Evolutionary conservation across 176 grass and related monocot genomes (phyloP).

Genomic region (Cenchrus purpureus): DNA sequence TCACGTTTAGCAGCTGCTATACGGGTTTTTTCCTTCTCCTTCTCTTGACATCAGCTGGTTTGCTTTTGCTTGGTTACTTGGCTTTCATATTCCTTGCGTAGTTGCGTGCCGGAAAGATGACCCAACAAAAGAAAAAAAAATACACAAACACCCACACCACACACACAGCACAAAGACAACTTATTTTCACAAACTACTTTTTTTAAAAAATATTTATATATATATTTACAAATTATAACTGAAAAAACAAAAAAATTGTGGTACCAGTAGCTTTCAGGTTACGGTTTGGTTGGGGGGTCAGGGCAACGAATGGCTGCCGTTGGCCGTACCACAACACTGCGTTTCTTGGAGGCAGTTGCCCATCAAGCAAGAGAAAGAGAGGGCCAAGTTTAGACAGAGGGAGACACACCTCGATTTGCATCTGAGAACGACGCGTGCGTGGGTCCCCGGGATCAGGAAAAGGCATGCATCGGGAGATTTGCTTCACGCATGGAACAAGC

Average conservation of each 20-base stretch:
- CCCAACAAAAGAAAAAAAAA: background rate
- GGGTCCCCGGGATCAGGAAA: background rate
- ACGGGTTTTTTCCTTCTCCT: background rate
- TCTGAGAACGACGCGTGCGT: background rate
- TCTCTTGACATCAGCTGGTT: background rate
- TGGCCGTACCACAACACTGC: background rate
- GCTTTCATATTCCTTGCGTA: constrained; percentile 34
- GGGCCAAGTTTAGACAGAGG: background rate
- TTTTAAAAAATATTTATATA: background rate
- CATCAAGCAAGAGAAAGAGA: background rate
- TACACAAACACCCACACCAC: background rate
- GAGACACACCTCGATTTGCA: constrained; percentile 5
- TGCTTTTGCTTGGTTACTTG: constrained; percentile 28
- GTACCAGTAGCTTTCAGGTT: constrained; percentile 28
- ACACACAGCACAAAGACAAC: background rate
- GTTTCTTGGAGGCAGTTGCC: constrained; percentile 15
- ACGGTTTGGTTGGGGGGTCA: constrained; percentile 22
- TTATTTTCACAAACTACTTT: background rate
- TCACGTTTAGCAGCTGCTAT: constrained; percentile 24
- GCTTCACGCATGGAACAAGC: constrained; percentile 36
- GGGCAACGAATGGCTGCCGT: constrained; percentile 17
- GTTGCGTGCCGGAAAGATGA: constrained; percentile 21
- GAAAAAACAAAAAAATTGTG: background rate
- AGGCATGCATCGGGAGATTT: background rate
- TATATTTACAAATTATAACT: background rate